phyloP scores from a whole-genome alignment of 768 basidiomycete genomes.

The Cystobasidium tubakii region DNA sequence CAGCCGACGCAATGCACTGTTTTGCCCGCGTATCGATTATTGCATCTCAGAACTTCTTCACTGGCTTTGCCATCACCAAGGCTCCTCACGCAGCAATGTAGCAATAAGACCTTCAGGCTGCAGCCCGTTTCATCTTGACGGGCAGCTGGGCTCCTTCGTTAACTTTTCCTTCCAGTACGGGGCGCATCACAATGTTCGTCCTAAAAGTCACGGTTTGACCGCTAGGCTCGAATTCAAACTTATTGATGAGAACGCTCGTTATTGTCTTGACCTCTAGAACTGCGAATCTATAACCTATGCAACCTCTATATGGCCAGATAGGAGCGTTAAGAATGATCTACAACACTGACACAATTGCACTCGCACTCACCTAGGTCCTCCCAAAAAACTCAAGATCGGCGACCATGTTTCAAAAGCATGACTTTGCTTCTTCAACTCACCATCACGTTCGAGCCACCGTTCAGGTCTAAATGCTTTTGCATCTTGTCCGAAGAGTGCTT shows the following conservation, averaged over 20 bases:
- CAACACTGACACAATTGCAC: not conserved
- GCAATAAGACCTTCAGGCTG: too few relatives aligned
- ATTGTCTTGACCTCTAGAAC: slow-evolving; percentile 33
- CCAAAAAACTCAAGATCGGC: slow-evolving; percentile 26
- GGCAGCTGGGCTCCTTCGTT: slow-evolving; percentile 12
- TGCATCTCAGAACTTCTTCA: too few relatives aligned
- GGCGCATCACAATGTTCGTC: slow-evolving; percentile 9
- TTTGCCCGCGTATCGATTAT: too few relatives aligned
- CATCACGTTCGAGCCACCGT: slow-evolving; percentile 1
- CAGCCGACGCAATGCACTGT: too few relatives aligned
- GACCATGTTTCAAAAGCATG: slow-evolving; percentile 3
- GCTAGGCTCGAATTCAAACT: slow-evolving; percentile 6
- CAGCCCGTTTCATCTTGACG: not conserved
- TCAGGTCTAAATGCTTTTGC: not conserved
- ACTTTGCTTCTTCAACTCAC: not conserved
- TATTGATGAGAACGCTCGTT: slow-evolving; percentile 1
- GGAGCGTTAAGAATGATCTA: not conserved
- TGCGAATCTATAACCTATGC: slow-evolving; percentile 32
- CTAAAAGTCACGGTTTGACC: not conserved
- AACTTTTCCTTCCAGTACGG: not conserved
- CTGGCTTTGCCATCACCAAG: too few relatives aligned
- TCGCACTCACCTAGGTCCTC: slow-evolving; percentile 22
- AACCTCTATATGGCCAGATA: not conserved
- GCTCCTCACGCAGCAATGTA: too few relatives aligned
- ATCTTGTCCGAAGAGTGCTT: not conserved